Evolutionary conservation across 1,284 basidiomycete species (phyloP).

Genomic region (Pseudozyma sp.): DNA sequence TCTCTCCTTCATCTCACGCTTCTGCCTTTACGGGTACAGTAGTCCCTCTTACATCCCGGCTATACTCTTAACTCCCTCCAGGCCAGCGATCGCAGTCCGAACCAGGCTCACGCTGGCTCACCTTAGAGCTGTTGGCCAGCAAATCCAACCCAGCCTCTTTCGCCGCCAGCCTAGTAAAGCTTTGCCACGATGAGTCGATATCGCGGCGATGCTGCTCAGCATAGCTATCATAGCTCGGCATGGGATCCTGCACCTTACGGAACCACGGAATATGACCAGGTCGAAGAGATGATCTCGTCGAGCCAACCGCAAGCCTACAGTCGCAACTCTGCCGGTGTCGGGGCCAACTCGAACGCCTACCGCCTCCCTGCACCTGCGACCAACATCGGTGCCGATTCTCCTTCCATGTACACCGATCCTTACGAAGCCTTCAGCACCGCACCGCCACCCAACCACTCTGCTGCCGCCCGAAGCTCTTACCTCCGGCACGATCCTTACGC

Average conservation of each 20-base stretch:
- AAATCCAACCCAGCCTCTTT: neutral
- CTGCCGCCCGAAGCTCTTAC: slow-evolving; percentile 14
- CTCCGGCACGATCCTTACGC: slow-evolving; percentile 44
- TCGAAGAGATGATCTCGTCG: slow-evolving; percentile 12
- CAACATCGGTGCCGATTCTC: slow-evolving; percentile 30
- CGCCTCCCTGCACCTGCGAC: slow-evolving; percentile 29
- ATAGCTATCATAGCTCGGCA: slow-evolving; percentile 38
- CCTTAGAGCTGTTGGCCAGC: neutral
- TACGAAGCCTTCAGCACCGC: slow-evolving; percentile 45
- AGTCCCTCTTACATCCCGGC: too few relatives aligned
- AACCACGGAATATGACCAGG: slow-evolving; percentile 26
- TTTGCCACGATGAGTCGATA: slow-evolving; percentile 30
- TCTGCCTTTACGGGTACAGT: too few relatives aligned
- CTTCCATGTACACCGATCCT: slow-evolving; percentile 58
- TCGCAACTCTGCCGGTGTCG: slow-evolving; percentile 37
- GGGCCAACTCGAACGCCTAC: slow-evolving; percentile 41
- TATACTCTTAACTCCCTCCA: too few relatives aligned
- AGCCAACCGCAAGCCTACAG: slow-evolving; percentile 1
- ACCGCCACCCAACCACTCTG: slow-evolving; percentile 13
- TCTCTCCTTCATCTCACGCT: neutral
- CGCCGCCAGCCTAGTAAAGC: too few relatives aligned
- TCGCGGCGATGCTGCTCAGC: slow-evolving; percentile 28
- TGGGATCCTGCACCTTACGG: slow-evolving; percentile 46
- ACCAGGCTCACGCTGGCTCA: too few relatives aligned
- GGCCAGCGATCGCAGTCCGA: too few relatives aligned